phyloP scores from a whole-genome alignment of 257 asterid species.

The Catharanthus roseus region DNA sequence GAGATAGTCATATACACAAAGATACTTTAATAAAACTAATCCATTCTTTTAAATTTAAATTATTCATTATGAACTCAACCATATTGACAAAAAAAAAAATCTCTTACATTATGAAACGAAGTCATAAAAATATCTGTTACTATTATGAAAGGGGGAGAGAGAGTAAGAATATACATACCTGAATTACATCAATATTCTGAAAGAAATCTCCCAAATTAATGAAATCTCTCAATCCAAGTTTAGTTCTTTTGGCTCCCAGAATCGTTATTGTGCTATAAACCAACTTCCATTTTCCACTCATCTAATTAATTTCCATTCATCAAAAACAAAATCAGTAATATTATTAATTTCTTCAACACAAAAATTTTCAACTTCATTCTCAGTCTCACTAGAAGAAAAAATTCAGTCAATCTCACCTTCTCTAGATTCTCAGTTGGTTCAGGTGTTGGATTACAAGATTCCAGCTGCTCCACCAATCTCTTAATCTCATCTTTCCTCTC shows the following conservation, averaged over 20 bases:
- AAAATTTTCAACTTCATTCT: not conserved
- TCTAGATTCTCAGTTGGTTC: conserved; percentile 58
- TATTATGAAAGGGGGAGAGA: too few relatives aligned
- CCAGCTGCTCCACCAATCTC: conserved; percentile 54
- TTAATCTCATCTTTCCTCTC: conserved; percentile 54
- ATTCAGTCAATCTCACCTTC: conserved; percentile 42
- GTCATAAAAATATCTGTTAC: too few relatives aligned
- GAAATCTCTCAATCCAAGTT: conserved; percentile 84
- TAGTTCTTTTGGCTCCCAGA: conserved; percentile 82
- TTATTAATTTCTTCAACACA: not conserved
- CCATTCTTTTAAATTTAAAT: too few relatives aligned
- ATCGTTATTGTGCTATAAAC: conserved; percentile 76
- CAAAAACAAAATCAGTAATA: conserved; percentile 4
- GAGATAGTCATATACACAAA: too few relatives aligned
- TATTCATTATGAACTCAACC: too few relatives aligned
- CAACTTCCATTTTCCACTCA: conserved; percentile 83
- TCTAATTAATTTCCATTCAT: conserved; percentile 32
- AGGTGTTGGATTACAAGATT: conserved; percentile 73
- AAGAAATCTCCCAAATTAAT: conserved; percentile 63
- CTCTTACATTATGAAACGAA: too few relatives aligned
- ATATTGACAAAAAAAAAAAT: not conserved
- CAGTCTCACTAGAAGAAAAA: not conserved
- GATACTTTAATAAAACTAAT: too few relatives aligned
- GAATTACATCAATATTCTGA: conserved; percentile 52
- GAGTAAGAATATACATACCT: conserved; percentile 37